Evolutionary conservation across 352 stramenopile species (phyloP), one percentile per base, ranked within the genome.

Genomic region (Phytophthora colocasiae): DNA sequence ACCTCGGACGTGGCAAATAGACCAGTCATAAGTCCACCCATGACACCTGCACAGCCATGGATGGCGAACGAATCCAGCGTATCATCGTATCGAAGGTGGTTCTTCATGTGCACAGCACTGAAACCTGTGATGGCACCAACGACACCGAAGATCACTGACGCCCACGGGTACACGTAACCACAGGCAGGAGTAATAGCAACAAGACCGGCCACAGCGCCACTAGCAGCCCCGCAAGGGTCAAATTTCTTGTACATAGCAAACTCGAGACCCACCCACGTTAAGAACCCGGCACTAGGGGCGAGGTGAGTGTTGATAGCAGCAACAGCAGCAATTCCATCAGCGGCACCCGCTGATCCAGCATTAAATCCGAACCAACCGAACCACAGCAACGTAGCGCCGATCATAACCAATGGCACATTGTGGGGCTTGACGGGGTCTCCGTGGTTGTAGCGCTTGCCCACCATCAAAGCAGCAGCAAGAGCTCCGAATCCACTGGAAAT

Each of bases 321-420:
- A 11, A 83, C 73, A 2, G 78, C 82, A 6, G 85, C 87, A 48
- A 92, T 80, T 11, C 74, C 72, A 38, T 92, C 81, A 2, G 83
- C 84, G 1, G 77, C 78, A 32, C 67, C 75, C 0, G 78, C 69
- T 15, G 83, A 92, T 32, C 85, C 85, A 34, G 73, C 85, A 58
- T 95, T 93, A 66, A 95, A 95, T 49, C 87, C 86, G 58, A 91
- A 93, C 87, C 87, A 95, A 19, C 87, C 87, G 51, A 91, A 91
- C 87, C 87, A 95, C 34, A 95, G 79, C 44, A 93, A 52, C n/a
- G 77, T 89, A 6, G 66, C 69, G 40, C 87, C 87, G 34, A 93
- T 88, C 78, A 95, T 93, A 22, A 93, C 83, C 22, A 95, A 70
- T 17, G 88, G 87, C 49, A 95, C 78, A 70, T 96, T 93, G 75